phyloP scores from a whole-genome alignment of 257 asterid species.

The Thymus mandschuricus region DNA sequence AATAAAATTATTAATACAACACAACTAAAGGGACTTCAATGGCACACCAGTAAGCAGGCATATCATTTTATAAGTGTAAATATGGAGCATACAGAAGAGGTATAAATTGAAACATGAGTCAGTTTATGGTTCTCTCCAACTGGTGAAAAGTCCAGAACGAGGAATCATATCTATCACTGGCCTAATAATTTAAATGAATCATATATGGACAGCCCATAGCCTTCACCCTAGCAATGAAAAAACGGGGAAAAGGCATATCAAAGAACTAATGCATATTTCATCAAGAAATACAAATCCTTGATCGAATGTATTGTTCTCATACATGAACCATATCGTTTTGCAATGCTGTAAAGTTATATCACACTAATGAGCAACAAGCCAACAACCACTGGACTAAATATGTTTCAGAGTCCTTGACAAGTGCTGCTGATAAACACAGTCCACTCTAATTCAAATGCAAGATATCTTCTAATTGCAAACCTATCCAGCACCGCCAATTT shows the following conservation, averaged over 20 bases:
- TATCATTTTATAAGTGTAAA: background rate
- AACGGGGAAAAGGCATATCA: background rate
- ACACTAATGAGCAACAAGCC: background rate
- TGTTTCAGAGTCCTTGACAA: background rate
- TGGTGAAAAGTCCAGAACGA: background rate
- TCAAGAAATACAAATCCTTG: constrained; percentile 14
- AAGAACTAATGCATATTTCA: background rate
- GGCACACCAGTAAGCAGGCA: background rate
- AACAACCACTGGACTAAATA: too few species aligned
- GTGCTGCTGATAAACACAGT: constrained; percentile 1
- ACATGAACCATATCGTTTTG: background rate
- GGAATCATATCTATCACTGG: background rate
- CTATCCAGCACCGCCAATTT: background rate
- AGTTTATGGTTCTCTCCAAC: background rate
- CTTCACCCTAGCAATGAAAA: background rate
- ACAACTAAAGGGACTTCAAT: background rate
- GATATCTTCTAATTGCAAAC: background rate
- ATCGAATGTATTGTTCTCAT: background rate
- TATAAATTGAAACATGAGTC: background rate
- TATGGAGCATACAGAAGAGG: background rate
- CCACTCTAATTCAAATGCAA: constrained; percentile 5
- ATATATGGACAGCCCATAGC: background rate
- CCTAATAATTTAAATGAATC: background rate
- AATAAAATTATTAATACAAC: constrained; percentile 30
- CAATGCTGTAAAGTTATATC: background rate